Base-by-base conservation (phyloP, 139 green algal species). In the Coccomyxa sp. region DNA sequence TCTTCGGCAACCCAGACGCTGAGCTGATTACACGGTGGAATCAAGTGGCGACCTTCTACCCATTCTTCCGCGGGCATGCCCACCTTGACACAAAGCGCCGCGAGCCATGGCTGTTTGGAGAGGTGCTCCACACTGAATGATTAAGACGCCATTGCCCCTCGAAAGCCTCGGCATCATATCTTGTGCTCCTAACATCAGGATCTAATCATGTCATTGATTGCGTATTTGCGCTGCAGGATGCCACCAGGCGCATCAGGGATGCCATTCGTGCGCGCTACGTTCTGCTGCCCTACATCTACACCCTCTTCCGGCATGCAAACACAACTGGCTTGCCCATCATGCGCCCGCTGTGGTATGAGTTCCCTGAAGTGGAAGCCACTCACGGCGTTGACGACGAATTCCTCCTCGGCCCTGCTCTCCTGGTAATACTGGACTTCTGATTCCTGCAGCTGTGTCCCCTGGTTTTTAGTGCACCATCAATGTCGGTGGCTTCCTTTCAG, bases 221-320 rank as follows among this genome's bases (percentile, higher is more conserved):
- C 63, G 1, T 28, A 11, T 21, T 71, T 71, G 63, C 21, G 63
- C 63, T 71, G 63, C 71, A 77, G 71, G 87, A 92, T 0, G 85
- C 89, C 32, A 99, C 95, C 0, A 80, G 78, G 4, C 88, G 90
- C 77, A 97, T 98, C 57, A 88, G 95, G 25, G 88, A 89, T 12
- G 96, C 97, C 18, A 95, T 99, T 63, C 87, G 93, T 15, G 83
- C 82, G 67, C 91, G 97, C 31, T 99, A 99, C 89, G 82, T 83
- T 23, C 88, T 99, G 81, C 89, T 99, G 87, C 97, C 97, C 21
- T 98, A 99, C 91, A 88, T 98, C 10, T 99, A 99, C 93, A 99
- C 96, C 13, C 88, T 97, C 13, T 99, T 99, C 91, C 88, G 92
- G 66, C 83, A 92, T 51, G 92, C 94, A 58, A 83, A 89, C 25